phyloP scores from a whole-genome alignment of 306 rosid genomes.

The Heteromeles arbutifolia region DNA sequence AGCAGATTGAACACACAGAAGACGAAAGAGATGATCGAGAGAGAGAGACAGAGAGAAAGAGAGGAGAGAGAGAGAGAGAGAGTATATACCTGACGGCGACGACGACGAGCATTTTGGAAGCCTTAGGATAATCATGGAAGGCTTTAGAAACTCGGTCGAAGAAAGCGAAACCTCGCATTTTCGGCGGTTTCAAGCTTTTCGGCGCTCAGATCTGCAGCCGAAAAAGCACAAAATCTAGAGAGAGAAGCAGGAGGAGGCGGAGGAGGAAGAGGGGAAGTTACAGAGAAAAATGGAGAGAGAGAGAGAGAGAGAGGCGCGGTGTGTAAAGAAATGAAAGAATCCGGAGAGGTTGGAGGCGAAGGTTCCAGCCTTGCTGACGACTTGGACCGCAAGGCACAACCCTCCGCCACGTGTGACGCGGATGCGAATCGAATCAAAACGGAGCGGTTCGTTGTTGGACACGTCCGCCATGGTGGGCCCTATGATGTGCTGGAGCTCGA shows the following conservation, averaged over 20 bases:
- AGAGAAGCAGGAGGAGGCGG: neutral
- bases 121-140: slow-evolving; percentile 42
- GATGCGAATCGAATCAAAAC: neutral
- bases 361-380: slow-evolving; percentile 13
- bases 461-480: neutral
- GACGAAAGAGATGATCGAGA: neutral
- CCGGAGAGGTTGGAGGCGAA: slow-evolving; percentile 30
- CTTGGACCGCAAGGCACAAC: slow-evolving; percentile 41
- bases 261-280: neutral
- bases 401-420: slow-evolving; percentile 18
- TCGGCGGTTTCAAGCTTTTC: neutral
- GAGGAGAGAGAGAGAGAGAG: neutral
- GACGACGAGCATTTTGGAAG: slow-evolving; percentile 48
- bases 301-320: neutral
- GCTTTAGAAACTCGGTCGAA: slow-evolving; percentile 41
- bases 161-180: slow-evolving; percentile 38
- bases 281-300: neutral
- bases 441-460: neutral
- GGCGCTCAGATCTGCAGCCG: slow-evolving; percentile 19
- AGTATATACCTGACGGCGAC: slow-evolving; percentile 56
- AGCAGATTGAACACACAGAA: neutral
- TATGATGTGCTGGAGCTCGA: neutral
- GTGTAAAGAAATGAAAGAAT: neutral
- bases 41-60: neutral
- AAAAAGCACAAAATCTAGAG: neutral